Evolutionary conservation across 2,329 filamentous ascomycete species (phyloP), one percentile per base, ranked within the genome.

Genomic region (Trichoderma atroviride): DNA sequence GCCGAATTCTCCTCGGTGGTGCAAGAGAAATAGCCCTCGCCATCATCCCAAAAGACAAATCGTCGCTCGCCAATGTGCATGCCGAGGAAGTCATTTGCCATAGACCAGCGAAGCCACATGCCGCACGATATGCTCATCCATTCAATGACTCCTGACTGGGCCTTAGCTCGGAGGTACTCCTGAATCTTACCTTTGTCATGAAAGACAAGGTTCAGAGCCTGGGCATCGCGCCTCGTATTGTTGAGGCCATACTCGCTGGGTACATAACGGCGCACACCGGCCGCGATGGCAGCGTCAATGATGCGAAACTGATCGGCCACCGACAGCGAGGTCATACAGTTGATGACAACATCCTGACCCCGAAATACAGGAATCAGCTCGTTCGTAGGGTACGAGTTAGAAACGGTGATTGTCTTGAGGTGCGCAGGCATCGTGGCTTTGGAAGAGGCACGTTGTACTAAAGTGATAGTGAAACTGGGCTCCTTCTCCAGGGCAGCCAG

Each of bases 261-360:
- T 31, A 88, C 78, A 76, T 86, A 86, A 16, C 84, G 80, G 71
- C 84, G 80, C 3, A 88, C 85, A 14, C 84, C 83, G 2, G 84
- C 85, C 11, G 80, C 79, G 33, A 86, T 80, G 37, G 84, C 82
- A 2, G 85, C 86, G 64, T 87, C 83, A 57, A 87, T 83, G 70
- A 88, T 76, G 43, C 79, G 79, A 27, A 78, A 77, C 72, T 88
- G 86, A 0, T 81, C 75, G 29, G 78, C 80, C 29, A 71, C 58
- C 13, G 63, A 68, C 7, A 61, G 47, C 13, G 69, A 61, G 1
- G 69, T 71, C 62, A 87, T 79, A 6, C 82, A 78, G 29, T 81
- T 82, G 50, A 88, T 71, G n/a, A 73, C 50, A 7, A 70, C 72
- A 69, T 74, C 72, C 50, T 72, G 71, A 19, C 69, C 69, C 11